Conservation (phyloP, 139 green algal species). For the Penium margaritaceum region DNA sequence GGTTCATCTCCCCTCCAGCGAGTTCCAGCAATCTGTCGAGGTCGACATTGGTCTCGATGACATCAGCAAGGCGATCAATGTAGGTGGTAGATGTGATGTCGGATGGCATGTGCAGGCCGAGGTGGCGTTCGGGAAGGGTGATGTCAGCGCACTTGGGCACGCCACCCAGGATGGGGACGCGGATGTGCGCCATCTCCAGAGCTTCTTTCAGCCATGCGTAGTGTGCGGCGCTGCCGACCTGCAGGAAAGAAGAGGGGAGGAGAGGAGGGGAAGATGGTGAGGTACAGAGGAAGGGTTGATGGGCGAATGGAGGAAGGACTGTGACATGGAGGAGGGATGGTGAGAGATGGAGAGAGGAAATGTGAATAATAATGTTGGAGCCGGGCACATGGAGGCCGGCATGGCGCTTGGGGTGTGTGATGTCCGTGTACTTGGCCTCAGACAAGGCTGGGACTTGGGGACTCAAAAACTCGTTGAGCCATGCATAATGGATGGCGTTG, state of each 20-base stretch:
- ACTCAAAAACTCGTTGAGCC: conserved; percentile 57
- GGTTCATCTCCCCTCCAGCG: too few relatives aligned
- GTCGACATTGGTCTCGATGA: conserved; percentile 57
- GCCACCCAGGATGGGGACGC: conserved; percentile 58
- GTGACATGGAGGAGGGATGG: too few relatives aligned
- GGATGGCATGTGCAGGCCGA: conserved; percentile 60
- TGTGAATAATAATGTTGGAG: too few relatives aligned
- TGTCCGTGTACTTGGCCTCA: conserved; percentile 49
- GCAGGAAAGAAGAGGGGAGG: conserved; percentile 1
- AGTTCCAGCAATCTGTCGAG: conserved; percentile 57
- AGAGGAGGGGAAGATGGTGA: background rate
- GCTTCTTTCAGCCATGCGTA: conserved; percentile 58
- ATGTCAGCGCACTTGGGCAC: conserved; percentile 57
- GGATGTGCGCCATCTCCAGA: conserved; percentile 49
- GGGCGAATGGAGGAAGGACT: too few relatives aligned
- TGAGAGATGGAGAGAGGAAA: too few relatives aligned
- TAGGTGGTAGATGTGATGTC: too few relatives aligned
- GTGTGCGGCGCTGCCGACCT: conserved; percentile 53
- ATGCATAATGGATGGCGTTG: conserved; percentile 51
- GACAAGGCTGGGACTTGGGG: conserved; percentile 59
- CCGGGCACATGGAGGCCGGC: too few relatives aligned
- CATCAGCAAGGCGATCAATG: conserved; percentile 43
- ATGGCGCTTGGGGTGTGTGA: conserved; percentile 50
- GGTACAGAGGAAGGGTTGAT: background rate
- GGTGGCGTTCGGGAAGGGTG: conserved; percentile 50